Percentiles rank a stretch among this genome's conserved stretches.
These are phyloP conservation scores for Ceratobasidium sp. DNA, from an alignment of 1,284 basidiomycete species.

Conservation along the genomic window DNA sequence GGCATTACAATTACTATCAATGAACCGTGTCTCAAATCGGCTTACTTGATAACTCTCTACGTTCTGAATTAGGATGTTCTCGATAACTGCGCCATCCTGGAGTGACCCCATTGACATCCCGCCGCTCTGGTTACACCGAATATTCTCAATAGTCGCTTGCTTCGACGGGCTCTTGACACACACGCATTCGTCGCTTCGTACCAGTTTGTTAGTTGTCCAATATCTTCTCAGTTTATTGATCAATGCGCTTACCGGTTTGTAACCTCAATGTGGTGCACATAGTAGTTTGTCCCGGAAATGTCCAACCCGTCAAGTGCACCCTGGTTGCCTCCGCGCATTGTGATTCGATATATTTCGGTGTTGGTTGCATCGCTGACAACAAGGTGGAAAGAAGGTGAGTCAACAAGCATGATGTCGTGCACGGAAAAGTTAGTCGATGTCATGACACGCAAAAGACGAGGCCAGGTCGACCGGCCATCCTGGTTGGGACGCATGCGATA, in stretches of 20 bases:
- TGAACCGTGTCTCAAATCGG: conserved; percentile 51
- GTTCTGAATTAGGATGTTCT: conserved; percentile 56
- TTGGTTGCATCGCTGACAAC: conserved; percentile 57
- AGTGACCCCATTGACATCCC: conserved; percentile 60
- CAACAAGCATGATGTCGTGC: conserved; percentile 60
- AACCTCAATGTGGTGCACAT: conserved; percentile 60
- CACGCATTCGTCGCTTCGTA: conserved; percentile 58
- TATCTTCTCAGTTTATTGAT: background rate
- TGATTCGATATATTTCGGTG: conserved; percentile 60
- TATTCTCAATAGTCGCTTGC: conserved; percentile 59
- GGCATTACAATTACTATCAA: background rate
- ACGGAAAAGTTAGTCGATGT: conserved; percentile 58
- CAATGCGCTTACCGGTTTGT: conserved; percentile 55
- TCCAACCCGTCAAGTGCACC: conserved; percentile 61
- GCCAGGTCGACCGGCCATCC: conserved; percentile 48
- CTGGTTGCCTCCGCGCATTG: conserved; percentile 59
- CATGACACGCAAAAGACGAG: conserved; percentile 58
- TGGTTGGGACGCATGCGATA: conserved; percentile 36
- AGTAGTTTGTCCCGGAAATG: conserved; percentile 58
- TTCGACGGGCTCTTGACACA: conserved; percentile 58
- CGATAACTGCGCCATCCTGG: conserved; percentile 56
- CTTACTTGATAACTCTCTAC: conserved; percentile 57
- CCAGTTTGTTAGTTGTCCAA: background rate
- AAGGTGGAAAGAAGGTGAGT: conserved; percentile 61
- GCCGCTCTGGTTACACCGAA: conserved; percentile 61